Evolutionary conservation across 805 yeast species (phyloP).

Genomic region (Candida lessepsii): DNA sequence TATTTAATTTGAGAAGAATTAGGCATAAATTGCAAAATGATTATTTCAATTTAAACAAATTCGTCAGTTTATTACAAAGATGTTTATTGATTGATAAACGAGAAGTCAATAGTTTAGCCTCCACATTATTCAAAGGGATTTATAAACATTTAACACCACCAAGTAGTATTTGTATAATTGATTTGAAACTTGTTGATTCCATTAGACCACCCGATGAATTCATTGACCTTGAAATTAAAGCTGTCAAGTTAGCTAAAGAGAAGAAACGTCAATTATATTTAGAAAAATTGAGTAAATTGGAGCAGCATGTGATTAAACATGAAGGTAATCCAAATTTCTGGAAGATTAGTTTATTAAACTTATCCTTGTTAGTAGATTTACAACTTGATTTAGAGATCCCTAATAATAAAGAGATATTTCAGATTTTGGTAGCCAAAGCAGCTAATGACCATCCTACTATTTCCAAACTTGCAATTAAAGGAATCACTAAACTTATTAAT

Average conservation of each 20-base stretch:
- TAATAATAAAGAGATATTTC: constrained; percentile 39
- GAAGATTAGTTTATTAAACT: constrained; percentile 51
- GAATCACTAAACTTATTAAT: constrained; percentile 52
- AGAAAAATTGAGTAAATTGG: constrained; percentile 42
- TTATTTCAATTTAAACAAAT: constrained; percentile 47
- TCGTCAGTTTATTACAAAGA: constrained; percentile 48
- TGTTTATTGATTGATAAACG: constrained; percentile 58
- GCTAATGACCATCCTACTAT: constrained; percentile 68
- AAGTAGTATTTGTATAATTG: constrained; percentile 47
- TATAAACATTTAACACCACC: constrained; percentile 31
- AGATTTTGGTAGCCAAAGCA: constrained; percentile 46
- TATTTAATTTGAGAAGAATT: constrained; percentile 58
- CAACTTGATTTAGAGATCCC: constrained; percentile 55
- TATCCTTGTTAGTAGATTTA: constrained; percentile 50
- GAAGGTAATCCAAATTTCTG: constrained; percentile 46
- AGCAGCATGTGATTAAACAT: constrained; percentile 28
- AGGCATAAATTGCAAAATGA: constrained; percentile 58
- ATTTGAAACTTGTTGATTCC: constrained; percentile 38
- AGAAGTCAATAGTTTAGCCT: constrained; percentile 55
- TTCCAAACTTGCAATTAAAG: constrained; percentile 57
- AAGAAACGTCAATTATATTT: constrained; percentile 48
- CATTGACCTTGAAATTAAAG: constrained; percentile 56
- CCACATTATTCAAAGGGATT: constrained; percentile 44
- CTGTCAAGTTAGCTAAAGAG: constrained; percentile 62
- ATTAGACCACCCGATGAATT: constrained; percentile 63